Evolutionary conservation across 805 yeast genomes (phyloP), one percentile per base, ranked within the genome.

Genomic region (Pichia pseudocactophila): DNA sequence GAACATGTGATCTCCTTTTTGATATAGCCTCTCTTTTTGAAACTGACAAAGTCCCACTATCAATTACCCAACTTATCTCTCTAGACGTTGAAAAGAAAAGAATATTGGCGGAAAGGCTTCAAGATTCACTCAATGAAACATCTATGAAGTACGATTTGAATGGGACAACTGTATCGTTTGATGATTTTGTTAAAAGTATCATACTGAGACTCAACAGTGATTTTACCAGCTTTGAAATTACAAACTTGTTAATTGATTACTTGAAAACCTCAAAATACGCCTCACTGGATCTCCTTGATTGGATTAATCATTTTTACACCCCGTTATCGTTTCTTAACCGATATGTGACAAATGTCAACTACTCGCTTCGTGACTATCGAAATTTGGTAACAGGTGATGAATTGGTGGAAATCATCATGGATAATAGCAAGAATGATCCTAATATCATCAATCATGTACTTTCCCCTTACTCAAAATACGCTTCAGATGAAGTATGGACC

Each of bases 271-370:
- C 48, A 7, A 30, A 26, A 19, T 44, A 4, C 17, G 30, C 42
- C 15, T n/a, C 30, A 13, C 18, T 32, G 1, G 45, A 43, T 3
- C 39, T 57, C 15, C 37, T 45, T 3, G 35, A 30, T 12, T 58
- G 63, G 62, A 30, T 57, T 18, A 16, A 26, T 6, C 50, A 50
- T 6, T 50, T 53, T 31, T 56, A 54, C 22, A 34, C 15, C 4
- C 63, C 65, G 1, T 22, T 59, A 9, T 37, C 48, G 3, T 30
- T 18, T 13, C 37, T 58, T 16, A 37, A 53, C 5, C 13, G 20
- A 3, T 26, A 28, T 28, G 30, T 11, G 11, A 5, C 45, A 2
- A 22, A 43, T 16, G 30, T 48, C 2, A 53, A 56, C 3, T 35
- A 48, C 17, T 22, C 47, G 2, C 43, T 59, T 15, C 18, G 47